Conservation (phyloP, 768 basidiomycete species). For the Solioccasus polychromus region DNA sequence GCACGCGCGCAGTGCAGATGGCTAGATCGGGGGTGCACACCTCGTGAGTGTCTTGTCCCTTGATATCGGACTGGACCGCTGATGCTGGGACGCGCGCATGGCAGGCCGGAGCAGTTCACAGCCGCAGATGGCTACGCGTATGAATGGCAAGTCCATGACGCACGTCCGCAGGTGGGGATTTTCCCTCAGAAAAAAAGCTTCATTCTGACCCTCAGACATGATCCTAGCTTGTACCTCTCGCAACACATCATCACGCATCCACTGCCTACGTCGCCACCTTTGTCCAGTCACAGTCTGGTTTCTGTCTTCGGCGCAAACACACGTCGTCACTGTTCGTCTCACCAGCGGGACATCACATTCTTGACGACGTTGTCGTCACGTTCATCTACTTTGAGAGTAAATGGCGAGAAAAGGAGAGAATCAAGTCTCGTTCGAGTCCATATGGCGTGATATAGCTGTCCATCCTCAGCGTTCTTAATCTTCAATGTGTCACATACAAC, state of each 20-base stretch:
- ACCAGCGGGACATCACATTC: constrained; percentile 27
- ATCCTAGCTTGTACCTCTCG: constrained; percentile 26
- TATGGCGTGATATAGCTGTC: too few relatives aligned
- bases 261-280: constrained; percentile 29
- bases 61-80: neutral
- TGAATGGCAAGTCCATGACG: constrained; percentile 29
- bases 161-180: constrained; percentile 21
- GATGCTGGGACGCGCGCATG: too few relatives aligned
- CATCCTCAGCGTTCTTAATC: too few relatives aligned
- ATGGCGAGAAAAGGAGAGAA: constrained; percentile 26
- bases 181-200: too few relatives aligned
- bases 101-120: constrained; percentile 27
- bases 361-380: constrained; percentile 36
- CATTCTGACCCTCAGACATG: neutral
- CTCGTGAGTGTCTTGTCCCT: constrained; percentile 10
- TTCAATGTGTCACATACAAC: too few relatives aligned
- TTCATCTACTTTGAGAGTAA: constrained; percentile 34
- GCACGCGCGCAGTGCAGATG: constrained; percentile 26
- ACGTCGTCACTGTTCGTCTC: constrained; percentile 25
- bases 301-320: constrained; percentile 12
- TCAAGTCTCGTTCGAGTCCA: constrained; percentile 9
- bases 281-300: constrained; percentile 15
- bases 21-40: constrained; percentile 22
- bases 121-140: constrained; percentile 20
- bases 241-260: neutral